Evolutionary conservation across 208 protist genomes (phyloP).

Genomic region (Herpetomonas tarakana): DNA sequence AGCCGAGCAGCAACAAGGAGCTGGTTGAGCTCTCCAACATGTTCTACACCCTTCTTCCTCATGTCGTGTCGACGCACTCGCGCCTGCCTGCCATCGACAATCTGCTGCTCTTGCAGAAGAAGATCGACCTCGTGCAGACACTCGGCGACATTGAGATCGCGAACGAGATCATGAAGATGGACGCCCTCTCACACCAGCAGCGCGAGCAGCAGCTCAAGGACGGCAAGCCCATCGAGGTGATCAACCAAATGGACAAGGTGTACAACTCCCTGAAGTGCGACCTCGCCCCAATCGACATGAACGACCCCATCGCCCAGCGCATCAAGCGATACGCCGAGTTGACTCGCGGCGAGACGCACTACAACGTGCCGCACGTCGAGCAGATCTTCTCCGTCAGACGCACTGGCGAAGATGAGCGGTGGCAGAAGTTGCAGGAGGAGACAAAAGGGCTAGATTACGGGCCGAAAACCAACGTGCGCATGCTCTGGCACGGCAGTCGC

Average conservation of each 20-base stretch:
- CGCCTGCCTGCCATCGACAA: slow-evolving; percentile 28
- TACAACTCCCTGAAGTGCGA: slow-evolving; percentile 32
- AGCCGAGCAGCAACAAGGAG: slow-evolving; percentile 4
- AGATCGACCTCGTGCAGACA: slow-evolving; percentile 59
- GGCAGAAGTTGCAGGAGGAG: slow-evolving; percentile 11
- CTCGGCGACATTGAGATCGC: slow-evolving; percentile 64
- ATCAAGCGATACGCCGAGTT: slow-evolving; percentile 39
- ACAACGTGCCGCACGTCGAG: slow-evolving; percentile 21
- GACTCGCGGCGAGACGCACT: slow-evolving; percentile 52
- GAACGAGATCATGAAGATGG: slow-evolving; percentile 15
- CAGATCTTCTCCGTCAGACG: slow-evolving; percentile 38
- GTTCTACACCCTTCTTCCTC: slow-evolving; percentile 65
- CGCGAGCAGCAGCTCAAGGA: neutral
- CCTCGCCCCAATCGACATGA: slow-evolving; percentile 12
- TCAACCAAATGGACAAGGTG: slow-evolving; percentile 31
- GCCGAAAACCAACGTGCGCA: slow-evolving; percentile 23
- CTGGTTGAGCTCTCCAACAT: slow-evolving; percentile 13
- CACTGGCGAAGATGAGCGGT: slow-evolving; percentile 32
- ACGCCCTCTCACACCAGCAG: neutral
- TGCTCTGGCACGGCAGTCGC: slow-evolving; percentile 85
- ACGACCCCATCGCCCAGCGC: slow-evolving; percentile 16
- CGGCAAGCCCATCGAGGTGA: slow-evolving; percentile 6
- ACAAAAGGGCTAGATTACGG: neutral
- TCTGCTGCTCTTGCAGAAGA: slow-evolving; percentile 24
- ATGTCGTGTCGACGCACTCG: slow-evolving; percentile 19